phyloP scores from a whole-genome alignment of 2,329 filamentous ascomycete genomes.

The Cercospora berteroae region DNA sequence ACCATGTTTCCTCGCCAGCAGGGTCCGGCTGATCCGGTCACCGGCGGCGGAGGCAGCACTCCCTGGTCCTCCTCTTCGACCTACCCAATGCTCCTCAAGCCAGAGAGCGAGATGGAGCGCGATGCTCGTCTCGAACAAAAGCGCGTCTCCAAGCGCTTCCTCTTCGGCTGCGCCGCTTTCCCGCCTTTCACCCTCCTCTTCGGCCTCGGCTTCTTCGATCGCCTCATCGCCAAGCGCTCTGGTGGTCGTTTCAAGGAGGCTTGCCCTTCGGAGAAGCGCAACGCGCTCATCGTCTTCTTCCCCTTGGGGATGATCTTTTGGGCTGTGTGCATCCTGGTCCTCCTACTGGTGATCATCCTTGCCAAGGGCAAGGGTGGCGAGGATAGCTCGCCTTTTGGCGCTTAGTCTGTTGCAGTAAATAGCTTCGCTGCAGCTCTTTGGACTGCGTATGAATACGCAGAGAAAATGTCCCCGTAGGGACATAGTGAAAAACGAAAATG shows the following conservation, averaged over 20 bases:
- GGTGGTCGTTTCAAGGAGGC: constrained; percentile 26
- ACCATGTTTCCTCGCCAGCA: constrained; percentile 9
- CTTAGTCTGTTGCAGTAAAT: background rate
- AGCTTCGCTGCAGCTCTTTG: background rate
- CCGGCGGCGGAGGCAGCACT: constrained; percentile 12
- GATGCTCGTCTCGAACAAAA: constrained; percentile 20
- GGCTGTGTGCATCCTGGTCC: constrained; percentile 3
- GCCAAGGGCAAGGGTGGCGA: constrained; percentile 1
- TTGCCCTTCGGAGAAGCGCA: constrained; percentile 25
- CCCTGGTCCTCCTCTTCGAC: constrained; percentile 12
- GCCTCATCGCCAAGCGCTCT: constrained; percentile 21
- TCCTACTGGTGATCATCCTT: constrained; percentile 10
- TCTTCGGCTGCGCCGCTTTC: constrained; percentile 16
- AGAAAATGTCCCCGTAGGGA: background rate
- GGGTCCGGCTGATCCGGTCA: background rate
- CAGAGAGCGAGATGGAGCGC: constrained; percentile 6
- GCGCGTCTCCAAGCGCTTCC: constrained; percentile 19
- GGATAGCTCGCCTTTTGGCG: constrained; percentile 4
- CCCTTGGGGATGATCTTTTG: constrained; percentile 24
- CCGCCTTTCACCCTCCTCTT: constrained; percentile 28
- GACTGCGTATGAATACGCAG: background rate
- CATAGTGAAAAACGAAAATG: background rate
- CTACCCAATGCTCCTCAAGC: constrained; percentile 16
- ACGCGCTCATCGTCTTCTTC: constrained; percentile 22
- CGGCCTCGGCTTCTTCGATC: constrained; percentile 28